Conservation (phyloP, 352 stramenopile species). For the Saprolegnia diclina region DNA sequence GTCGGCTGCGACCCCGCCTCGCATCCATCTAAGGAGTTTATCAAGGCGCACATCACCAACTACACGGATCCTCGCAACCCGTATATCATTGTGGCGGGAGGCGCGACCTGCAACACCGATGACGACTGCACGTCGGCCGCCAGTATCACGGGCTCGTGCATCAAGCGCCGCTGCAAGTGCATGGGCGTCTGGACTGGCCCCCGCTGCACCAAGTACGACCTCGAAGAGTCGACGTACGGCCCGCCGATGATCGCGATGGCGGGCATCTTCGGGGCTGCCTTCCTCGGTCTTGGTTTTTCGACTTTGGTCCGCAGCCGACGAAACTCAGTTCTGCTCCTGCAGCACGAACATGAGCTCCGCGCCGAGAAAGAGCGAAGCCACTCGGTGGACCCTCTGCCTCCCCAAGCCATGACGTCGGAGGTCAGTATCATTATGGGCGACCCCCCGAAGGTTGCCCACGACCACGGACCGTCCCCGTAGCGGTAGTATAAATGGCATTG, state of each 20-base stretch:
- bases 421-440: not conserved
- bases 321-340: not conserved
- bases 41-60: slow-evolving; percentile 45
- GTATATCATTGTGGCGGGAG: slow-evolving; percentile 37
- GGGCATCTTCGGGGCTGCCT: not conserved
- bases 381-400: not conserved
- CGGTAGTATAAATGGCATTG: too few species aligned
- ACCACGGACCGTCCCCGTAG: too few species aligned
- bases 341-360: not conserved
- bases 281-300: not conserved
- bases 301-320: not conserved
- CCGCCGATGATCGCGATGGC: not conserved
- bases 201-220: slow-evolving; percentile 35
- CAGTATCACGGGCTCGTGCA: slow-evolving; percentile 45
- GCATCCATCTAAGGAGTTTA: slow-evolving; percentile 49
- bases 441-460: not conserved
- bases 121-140: slow-evolving; percentile 48
- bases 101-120: slow-evolving; percentile 37
- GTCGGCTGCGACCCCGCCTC: slow-evolving; percentile 47
- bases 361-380: not conserved
- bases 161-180: slow-evolving; percentile 50
- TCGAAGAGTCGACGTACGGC: slow-evolving; percentile 7
- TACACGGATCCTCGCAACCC: slow-evolving; percentile 45
- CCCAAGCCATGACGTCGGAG: not conserved
- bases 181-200: slow-evolving; percentile 48